Evolutionary conservation across 805 yeast genomes (phyloP).

Genomic region (Nakazawaea laoshanensis): DNA sequence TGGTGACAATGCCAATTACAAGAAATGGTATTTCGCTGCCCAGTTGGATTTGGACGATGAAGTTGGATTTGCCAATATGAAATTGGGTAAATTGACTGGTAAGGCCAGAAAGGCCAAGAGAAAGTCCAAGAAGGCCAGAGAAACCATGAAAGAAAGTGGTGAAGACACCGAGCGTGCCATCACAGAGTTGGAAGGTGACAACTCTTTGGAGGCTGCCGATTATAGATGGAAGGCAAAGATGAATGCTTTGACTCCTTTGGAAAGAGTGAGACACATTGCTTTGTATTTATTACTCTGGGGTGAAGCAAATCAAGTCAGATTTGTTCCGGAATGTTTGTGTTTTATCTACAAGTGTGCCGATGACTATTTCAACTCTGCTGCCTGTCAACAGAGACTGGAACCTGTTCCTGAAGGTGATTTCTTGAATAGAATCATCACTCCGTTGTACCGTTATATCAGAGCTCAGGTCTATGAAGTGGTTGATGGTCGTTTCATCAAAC

Average conservation of each 20-base stretch:
- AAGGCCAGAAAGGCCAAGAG: conserved; percentile 77
- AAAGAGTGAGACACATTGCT: conserved; percentile 72
- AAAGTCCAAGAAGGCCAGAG: conserved; percentile 69
- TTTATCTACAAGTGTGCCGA: conserved; percentile 91
- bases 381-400: conserved; percentile 80
- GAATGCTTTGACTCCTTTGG: conserved; percentile 66
- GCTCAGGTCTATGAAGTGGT: conserved; percentile 74
- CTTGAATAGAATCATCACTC: conserved; percentile 87
- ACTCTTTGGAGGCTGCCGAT: conserved; percentile 77
- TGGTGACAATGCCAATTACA: conserved; percentile 79
- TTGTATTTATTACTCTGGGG: conserved; percentile 78
- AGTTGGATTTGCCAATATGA: conserved; percentile 77
- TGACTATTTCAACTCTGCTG: conserved; percentile 83
- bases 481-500: conserved; percentile 75
- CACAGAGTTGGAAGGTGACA: conserved; percentile 72
- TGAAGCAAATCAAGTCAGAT: conserved; percentile 91
- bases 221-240: conserved; percentile 78
- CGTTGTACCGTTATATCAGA: conserved; percentile 73
- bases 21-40: conserved; percentile 85
- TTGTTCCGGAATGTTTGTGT: conserved; percentile 83
- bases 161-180: conserved; percentile 50
- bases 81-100: conserved; percentile 64
- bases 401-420: conserved; percentile 88
- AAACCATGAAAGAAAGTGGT: conserved; percentile 60
- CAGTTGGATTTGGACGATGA: conserved; percentile 82